Base-by-base conservation (phyloP, 257 asterid species). In the Oldenlandia corymbosa region DNA sequence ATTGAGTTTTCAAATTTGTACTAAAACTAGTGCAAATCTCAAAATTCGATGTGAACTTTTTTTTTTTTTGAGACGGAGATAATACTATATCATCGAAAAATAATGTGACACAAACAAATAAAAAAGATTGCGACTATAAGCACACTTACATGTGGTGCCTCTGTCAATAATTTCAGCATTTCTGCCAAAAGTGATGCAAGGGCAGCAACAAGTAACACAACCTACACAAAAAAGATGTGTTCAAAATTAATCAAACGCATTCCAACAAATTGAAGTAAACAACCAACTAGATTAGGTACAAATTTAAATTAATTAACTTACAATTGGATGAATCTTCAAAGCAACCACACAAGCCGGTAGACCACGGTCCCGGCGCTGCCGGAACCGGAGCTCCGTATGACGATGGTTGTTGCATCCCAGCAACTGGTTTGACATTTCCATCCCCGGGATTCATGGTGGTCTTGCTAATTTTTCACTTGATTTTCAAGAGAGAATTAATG, bases 121-220 rank as follows among this genome's bases (percentile, higher is more conserved):
- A 3, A 42, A 11, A n/a, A 43, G 28, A n/a, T n/a, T n/a, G n/a
- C n/a, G n/a, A n/a, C n/a, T n/a, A n/a, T n/a, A n/a, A n/a, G n/a
- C n/a, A n/a, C 10, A 50, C 68, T 62, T 74, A 74, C 78, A 57
- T 31, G 75, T 64, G 28, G 54, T 62, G 59, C 78, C 78, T 63
- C 51, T 43, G 12, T 73, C 78, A 50, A 73, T 56, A 23, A 73
- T 73, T 60, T 73, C 78, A 58, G 61, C 78, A 64, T 73, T 73
- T 45, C 57, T 52, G 37, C 78, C 78, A 58, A 73, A 68, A n/a
- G 78, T 63, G 55, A 74, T 67, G 68, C 79, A 69, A 41, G 79
- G 79, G 36, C 79, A 73, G 64, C 71, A 74, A 21, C 72, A 52
- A 34, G 75, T 74, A 27, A 74, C 61, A 52, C 68, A 74, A 31